Base-by-base conservation (phyloP, 2,329 filamentous ascomycete species). In the Emmonsiellopsis sp. region DNA sequence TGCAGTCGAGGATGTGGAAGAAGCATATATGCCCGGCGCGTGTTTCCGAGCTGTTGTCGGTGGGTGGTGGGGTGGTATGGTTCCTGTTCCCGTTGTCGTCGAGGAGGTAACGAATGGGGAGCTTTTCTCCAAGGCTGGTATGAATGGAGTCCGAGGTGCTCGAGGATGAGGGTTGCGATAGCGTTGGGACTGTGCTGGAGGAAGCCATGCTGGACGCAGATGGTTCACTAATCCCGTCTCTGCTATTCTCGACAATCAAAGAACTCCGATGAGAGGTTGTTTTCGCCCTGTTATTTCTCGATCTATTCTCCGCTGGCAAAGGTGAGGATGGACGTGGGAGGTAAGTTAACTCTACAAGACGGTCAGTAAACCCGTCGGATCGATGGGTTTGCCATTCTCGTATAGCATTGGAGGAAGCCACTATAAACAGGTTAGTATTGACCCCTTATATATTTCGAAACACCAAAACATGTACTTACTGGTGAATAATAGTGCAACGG, bases 1-100 rank as follows among this genome's bases (percentile, higher is more conserved):
- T 63, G 57, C 73, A 76, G 57, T 73, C 68, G 7, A 76, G 64
- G 53, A 73, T 66, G 55, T 73, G 68, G 63, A 75, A 75, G n/a
- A 75, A 65, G 54, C 73, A 76, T 20, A 60, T 30, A 32, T 51
- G 40, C 13, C 16, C 42, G 8, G 32, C 41, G 30, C 34, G 20
- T 40, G 30, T 3, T 8, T 9, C 7, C 3, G 13, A 20, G 3
- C 8, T 26, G 35, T 34, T 38, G 20, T 50, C 15, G 7, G 50
- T 34, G 31, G 6, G 52, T 41, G 49, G 46, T 5, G 60, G 61
- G 2, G 64, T 56, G 57, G 70, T 48, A 55, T 70, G 54, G 55
- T 64, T 53, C 13, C 66, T 65, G 15, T 62, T 62, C 10, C 61
- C 63, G 47, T 67, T 61, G 7, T 63, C 61, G 41, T 67, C 60